A percentile compares a stretch with the other conserved stretches of the same genome.
These are phyloP conservation scores for Parachlorella kessleri DNA, from an alignment of 139 green algal genomes.

Conservation along the genomic window DNA sequence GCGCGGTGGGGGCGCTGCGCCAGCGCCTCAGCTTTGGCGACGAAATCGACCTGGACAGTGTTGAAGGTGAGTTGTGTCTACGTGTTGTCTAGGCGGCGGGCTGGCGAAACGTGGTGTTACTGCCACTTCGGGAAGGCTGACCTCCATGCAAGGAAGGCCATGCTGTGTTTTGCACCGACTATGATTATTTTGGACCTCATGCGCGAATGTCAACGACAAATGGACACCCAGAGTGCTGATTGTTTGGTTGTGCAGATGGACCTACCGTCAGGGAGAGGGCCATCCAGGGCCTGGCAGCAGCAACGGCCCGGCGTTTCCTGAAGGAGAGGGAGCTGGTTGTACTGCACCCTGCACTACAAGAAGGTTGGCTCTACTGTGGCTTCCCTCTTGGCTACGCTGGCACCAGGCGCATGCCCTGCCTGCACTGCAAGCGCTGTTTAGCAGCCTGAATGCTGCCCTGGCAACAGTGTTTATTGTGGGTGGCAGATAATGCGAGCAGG, in stretches of 20 bases:
- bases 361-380: not conserved
- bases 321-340: conserved; percentile 21
- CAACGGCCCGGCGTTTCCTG: conserved; percentile 22
- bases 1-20: not conserved
- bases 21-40: conserved; percentile 44
- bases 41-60: too few relatives aligned
- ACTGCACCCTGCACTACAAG: conserved; percentile 8
- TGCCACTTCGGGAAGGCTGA: not conserved
- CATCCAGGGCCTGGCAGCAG: conserved; percentile 1
- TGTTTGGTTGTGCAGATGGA: not conserved
- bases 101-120: not conserved
- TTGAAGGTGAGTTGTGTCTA: too few relatives aligned
- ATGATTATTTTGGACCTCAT: not conserved
- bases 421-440: not conserved
- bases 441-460: not conserved
- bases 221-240: not conserved
- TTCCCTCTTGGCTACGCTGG: not conserved
- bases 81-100: too few relatives aligned
- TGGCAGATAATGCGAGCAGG: too few relatives aligned
- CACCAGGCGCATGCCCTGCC: not conserved
- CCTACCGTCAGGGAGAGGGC: not conserved
- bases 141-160: not conserved
- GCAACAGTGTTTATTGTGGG: too few relatives aligned
- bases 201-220: too few relatives aligned
- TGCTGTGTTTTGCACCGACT: not conserved